Evolutionary conservation across 768 basidiomycete genomes (phyloP), one percentile per base, ranked within the genome.

Genomic region (Termitomyces sp.): DNA sequence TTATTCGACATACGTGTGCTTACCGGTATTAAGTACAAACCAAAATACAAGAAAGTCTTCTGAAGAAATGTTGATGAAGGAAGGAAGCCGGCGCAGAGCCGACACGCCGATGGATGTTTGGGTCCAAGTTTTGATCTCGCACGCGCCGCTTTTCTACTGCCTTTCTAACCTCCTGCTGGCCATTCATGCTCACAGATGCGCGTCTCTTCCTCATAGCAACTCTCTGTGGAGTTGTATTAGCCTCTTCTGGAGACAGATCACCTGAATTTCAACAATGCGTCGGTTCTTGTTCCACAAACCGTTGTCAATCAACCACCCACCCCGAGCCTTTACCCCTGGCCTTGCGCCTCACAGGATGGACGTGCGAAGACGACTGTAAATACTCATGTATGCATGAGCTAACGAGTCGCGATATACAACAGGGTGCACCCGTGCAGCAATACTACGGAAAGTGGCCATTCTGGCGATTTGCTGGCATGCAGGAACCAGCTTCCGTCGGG

Each of bases 361-460:
- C 89, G 33, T 97, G 95, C 73, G 67, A 69, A 10, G 93, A 91
- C 61, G 81, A 97, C 69, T 99, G 96, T 79, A 85, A 86, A 69
- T 99, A 99, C 69, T 70, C 68, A 4, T 99, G 97, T 74, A 93
- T 89, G 84, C 93, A 95, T 67, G 72, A 77, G 48, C 78, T 92
- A 37, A 93, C 91, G 5, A 81, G 84, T 60, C 66, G 72, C 8
- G 83, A 84, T 34, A 62, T 82, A n/a, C 52, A 62, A 33, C 64
- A 58, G 5, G 82, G 82, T 0, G 64, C 66, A 40, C 63, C 57
- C 2, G 72, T 91, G 1, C 82, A 90, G 44, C 95, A 97, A 64
- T 95, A 91, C 71, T 84, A 93, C 65, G 97, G 96, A 16, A 98
- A 98, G 76, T 98, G 96, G 96, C 93, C 95, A 0, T 98, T 99